Evolutionary conservation across 352 stramenopile species (phyloP).

Genomic region (Globisporangium cederbergense): DNA sequence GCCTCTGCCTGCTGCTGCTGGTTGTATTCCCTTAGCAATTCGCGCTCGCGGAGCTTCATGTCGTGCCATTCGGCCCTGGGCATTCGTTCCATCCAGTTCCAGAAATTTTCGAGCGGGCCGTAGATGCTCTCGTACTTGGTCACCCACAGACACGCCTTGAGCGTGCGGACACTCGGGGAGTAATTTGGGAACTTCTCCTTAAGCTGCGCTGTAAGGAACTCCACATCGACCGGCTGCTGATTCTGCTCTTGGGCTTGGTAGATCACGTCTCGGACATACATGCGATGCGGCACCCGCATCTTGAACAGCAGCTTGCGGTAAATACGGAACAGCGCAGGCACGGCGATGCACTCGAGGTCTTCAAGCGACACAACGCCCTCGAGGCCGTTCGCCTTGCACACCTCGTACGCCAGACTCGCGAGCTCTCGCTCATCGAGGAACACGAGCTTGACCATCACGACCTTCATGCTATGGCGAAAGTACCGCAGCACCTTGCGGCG

Average conservation of each 20-base stretch:
- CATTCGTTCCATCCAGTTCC: not conserved
- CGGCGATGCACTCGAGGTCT: constrained; percentile 32
- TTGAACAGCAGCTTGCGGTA: constrained; percentile 2
- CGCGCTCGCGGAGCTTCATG: too few species aligned
- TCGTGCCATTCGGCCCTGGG: too few species aligned
- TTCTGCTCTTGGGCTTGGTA: not conserved
- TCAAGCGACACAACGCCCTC: constrained; percentile 27
- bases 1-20: too few species aligned
- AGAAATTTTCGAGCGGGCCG: constrained; percentile 6
- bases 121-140: constrained; percentile 33
- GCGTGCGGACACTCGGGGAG: not conserved
- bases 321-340: constrained; percentile 26
- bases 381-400: constrained; percentile 37
- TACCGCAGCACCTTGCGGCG: constrained; percentile 41
- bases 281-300: not conserved
- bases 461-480: constrained; percentile 42
- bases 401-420: constrained; percentile 31
- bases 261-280: not conserved
- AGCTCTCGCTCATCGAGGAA: constrained; percentile 47
- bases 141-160: constrained; percentile 50
- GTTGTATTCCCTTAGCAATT: too few species aligned
- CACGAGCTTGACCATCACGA: constrained; percentile 30
- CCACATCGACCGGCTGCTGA: not conserved
- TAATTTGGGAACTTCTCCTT: not conserved
- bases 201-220: not conserved